These are phyloP conservation scores for Carpinus viminea DNA, from an alignment of 306 rosid genomes.

Conservation along the genomic window DNA sequence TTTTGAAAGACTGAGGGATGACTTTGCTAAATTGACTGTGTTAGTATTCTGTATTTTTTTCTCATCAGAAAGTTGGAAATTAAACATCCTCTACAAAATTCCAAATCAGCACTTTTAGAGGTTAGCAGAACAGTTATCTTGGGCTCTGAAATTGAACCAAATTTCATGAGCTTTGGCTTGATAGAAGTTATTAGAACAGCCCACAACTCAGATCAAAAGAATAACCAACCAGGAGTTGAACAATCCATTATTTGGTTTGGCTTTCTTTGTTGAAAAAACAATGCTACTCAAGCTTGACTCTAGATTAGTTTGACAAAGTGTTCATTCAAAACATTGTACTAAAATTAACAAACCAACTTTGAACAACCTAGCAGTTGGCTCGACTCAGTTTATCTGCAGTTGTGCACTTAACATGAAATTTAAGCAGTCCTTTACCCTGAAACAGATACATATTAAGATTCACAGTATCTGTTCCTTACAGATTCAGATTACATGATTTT, in stretches of 20 bases:
- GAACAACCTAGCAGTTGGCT: not conserved
- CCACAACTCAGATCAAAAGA: not conserved
- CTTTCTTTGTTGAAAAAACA: not conserved
- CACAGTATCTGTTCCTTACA: not conserved
- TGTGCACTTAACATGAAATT: not conserved
- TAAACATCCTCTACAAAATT: not conserved
- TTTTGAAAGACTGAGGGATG: no score
- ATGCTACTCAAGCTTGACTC: not conserved
- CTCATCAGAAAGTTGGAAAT: not conserved
- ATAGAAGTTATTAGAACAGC: not conserved
- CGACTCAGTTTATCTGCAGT: not conserved
- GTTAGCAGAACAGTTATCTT: not conserved
- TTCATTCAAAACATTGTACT: not conserved
- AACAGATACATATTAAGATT: not conserved
- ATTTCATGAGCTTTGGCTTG: not conserved
- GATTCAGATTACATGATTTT: not conserved
- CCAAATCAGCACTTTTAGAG: slow-evolving; percentile 1
- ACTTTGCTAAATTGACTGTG: not conserved
- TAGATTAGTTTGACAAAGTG: not conserved
- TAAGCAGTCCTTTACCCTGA: not conserved
- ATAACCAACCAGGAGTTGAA: not conserved
- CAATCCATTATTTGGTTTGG: not conserved
- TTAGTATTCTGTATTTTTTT: not conserved
- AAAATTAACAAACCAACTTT: not conserved
- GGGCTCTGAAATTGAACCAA: not conserved